phyloP scores from a whole-genome alignment of 2,329 filamentous ascomycete genomes.

The Penicillium vulpinum region DNA sequence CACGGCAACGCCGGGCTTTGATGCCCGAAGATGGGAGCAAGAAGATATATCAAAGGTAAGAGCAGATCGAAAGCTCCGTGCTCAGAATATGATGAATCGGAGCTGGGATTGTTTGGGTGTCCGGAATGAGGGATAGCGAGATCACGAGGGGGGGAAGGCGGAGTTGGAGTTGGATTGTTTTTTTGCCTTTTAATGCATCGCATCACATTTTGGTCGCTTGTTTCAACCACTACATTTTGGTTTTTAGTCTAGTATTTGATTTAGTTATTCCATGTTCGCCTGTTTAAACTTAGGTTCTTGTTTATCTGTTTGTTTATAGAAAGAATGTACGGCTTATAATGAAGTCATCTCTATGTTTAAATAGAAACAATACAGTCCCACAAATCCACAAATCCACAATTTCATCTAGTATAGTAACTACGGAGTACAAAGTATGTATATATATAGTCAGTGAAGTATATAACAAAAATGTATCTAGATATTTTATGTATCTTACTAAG shows the following conservation, averaged over 20 bases:
- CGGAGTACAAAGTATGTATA: no score
- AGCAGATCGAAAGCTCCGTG: constrained; percentile 1
- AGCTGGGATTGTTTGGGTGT: constrained; percentile 6
- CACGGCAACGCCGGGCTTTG: constrained; percentile 32
- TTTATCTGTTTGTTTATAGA: not conserved
- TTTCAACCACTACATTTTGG: not conserved
- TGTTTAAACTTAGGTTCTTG: not conserved
- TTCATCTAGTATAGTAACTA: not conserved
- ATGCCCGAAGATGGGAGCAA: constrained; percentile 19
- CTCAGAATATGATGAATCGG: constrained; percentile 14
- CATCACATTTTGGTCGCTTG: not conserved
- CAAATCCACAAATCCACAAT: not conserved
- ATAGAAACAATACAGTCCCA: constrained; percentile 1
- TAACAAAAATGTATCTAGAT: not conserved
- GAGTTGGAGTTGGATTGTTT: constrained; percentile 20
- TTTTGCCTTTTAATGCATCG: constrained; percentile 11
- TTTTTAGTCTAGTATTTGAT: not conserved
- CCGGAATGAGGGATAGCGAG: constrained; percentile 9
- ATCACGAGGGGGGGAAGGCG: constrained; percentile 24
- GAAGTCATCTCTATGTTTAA: not conserved
- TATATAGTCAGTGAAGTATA: not conserved
- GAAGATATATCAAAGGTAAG: constrained; percentile 4
- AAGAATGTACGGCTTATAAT: not conserved
- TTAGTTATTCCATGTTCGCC: not conserved
- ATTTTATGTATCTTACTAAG: not conserved